Evolutionary conservation across 2,329 filamentous ascomycete species (phyloP).

Genomic region (Penicillium sp.): DNA sequence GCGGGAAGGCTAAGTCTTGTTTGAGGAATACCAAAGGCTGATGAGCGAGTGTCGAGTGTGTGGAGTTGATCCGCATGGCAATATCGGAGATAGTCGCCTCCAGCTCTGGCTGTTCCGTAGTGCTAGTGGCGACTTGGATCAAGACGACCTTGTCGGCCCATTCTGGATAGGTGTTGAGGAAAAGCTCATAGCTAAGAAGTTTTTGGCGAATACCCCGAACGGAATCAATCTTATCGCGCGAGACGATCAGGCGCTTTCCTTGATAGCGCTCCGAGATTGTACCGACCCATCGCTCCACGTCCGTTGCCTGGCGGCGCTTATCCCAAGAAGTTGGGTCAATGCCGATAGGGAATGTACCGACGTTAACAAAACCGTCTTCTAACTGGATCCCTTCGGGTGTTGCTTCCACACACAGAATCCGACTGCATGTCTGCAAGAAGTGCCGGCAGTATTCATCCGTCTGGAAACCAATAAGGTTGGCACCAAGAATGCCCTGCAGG

Average conservation of each 20-base stretch:
- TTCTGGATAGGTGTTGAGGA: conserved; percentile 85
- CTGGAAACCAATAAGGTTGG: conserved; percentile 88
- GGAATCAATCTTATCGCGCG: conserved; percentile 85
- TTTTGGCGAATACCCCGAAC: conserved; percentile 90
- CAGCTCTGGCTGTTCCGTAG: conserved; percentile 76
- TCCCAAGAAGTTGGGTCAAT: conserved; percentile 74
- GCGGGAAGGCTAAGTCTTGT: conserved; percentile 84
- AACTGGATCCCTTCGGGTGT: conserved; percentile 79
- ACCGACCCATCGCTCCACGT: conserved; percentile 69
- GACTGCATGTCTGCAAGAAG: conserved; percentile 90
- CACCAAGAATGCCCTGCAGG: conserved; percentile 82
- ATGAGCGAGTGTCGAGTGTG: conserved; percentile 80
- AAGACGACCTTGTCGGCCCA: conserved; percentile 81
- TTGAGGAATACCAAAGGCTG: conserved; percentile 89
- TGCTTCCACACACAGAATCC: conserved; percentile 80
- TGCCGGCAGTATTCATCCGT: conserved; percentile 87
- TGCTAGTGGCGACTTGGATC: conserved; percentile 87
- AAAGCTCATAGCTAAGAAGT: conserved; percentile 81
- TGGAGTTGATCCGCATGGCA: conserved; percentile 85
- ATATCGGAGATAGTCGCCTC: conserved; percentile 86
- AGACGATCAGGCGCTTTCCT: conserved; percentile 83
- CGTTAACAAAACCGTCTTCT: conserved; percentile 87
- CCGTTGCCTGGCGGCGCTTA: conserved; percentile 59
- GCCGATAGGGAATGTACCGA: conserved; percentile 75
- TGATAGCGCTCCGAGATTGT: conserved; percentile 75